phyloP scores from a whole-genome alignment of 257 asterid species.

The Nicotiana paniculata region DNA sequence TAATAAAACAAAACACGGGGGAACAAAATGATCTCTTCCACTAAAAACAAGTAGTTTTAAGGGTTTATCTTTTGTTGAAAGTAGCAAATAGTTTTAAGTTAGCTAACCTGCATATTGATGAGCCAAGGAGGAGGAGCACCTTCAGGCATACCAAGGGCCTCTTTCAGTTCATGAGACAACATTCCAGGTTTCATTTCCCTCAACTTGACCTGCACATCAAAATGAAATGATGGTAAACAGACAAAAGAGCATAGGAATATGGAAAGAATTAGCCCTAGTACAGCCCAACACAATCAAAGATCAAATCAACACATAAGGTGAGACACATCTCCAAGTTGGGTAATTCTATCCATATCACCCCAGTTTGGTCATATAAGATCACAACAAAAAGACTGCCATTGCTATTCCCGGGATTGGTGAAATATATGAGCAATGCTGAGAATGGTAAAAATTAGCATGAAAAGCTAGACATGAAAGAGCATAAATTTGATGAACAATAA shows the following conservation, averaged over 20 bases:
- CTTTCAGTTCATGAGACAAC: conserved; percentile 80
- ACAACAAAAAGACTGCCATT: background rate
- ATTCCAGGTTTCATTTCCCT: conserved; percentile 96
- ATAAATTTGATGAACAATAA: background rate
- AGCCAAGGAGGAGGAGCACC: conserved; percentile 99
- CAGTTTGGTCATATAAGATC: background rate
- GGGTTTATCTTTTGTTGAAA: no score
- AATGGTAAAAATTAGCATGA: background rate
- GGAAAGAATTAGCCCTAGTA: background rate
- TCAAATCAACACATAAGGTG: background rate
- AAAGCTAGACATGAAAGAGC: background rate
- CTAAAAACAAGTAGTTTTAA: background rate
- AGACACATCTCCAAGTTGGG: background rate
- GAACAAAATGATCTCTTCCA: background rate
- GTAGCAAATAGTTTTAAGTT: background rate
- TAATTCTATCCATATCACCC: background rate
- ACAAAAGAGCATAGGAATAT: background rate
- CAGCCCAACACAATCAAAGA: background rate
- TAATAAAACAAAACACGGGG: background rate
- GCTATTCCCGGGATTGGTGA: background rate
- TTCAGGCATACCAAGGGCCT: conserved; percentile 98
- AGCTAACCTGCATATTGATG: conserved; percentile 88
- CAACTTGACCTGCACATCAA: conserved; percentile 53
- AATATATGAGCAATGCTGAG: background rate
- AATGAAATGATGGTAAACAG: conserved; percentile 2